Conservation (phyloP, 2,329 filamentous ascomycete genomes). For the Botrytis squamosa region DNA sequence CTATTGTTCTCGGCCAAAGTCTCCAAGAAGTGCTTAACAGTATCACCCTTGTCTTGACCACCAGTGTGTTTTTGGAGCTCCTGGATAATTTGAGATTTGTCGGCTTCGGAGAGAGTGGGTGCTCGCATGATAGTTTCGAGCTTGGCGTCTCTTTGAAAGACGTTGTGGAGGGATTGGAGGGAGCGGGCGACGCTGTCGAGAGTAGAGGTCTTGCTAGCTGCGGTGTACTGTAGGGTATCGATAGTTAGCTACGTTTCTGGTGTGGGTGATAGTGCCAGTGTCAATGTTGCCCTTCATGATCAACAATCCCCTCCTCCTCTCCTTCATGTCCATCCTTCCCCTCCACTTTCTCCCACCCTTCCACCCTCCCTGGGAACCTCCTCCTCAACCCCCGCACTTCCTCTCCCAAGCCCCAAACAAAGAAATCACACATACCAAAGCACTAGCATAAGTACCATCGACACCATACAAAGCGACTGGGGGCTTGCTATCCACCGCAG, state of each 20-base stretch:
- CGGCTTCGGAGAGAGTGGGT: conserved; percentile 72
- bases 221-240: conserved; percentile 72
- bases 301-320: background rate
- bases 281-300: background rate
- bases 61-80: conserved; percentile 86
- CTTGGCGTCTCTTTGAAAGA: conserved; percentile 82
- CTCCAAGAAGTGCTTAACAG: conserved; percentile 89
- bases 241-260: conserved; percentile 21
- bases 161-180: conserved; percentile 65
- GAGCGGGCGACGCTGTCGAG: conserved; percentile 85
- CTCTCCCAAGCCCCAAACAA: background rate
- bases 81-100: conserved; percentile 83
- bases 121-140: conserved; percentile 72
- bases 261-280: background rate
- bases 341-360: background rate
- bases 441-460: conserved; percentile 97
- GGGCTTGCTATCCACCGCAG: conserved; percentile 67
- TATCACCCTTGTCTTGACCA: conserved; percentile 66
- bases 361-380: background rate
- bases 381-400: conserved; percentile 18
- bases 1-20: conserved; percentile 97
- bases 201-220: conserved; percentile 80
- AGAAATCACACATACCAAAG: conserved; percentile 70
- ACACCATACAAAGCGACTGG: conserved; percentile 91
- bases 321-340: background rate